Conservation (phyloP, 345 rosid genomes). For the Gossypium ekmanianum region DNA sequence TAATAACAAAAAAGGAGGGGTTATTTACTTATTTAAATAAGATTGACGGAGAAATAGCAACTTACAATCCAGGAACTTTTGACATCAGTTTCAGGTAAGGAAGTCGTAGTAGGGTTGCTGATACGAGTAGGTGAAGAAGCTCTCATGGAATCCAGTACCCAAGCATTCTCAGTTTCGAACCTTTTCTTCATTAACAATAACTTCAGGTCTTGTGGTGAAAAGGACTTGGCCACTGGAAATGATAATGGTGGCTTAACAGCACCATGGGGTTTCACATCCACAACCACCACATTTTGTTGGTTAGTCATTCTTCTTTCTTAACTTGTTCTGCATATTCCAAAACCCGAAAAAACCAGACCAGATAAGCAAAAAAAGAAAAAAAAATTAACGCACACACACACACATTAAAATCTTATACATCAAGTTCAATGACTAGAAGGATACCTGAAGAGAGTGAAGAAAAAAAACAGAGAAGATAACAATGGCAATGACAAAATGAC, state of each 20-base stretch:
- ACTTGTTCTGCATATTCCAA: background rate
- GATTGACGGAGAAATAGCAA: background rate
- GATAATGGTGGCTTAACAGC: conserved; percentile 37
- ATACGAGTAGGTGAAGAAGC: conserved; percentile 80
- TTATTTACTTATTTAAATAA: background rate
- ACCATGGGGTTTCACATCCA: conserved; percentile 38
- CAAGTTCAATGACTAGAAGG: background rate
- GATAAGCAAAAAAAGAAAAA: background rate
- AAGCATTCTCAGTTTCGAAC: conserved; percentile 46
- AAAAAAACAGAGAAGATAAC: conserved; percentile 16
- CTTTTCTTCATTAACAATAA: conserved; percentile 32
- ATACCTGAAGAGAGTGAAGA: background rate
- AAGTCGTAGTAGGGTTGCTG: conserved; percentile 37
- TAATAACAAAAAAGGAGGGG: background rate
- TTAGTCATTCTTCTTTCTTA: conserved; percentile 46
- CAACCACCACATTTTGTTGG: conserved; percentile 60
- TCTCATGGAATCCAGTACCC: conserved; percentile 75
- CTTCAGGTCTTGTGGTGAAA: conserved; percentile 30
- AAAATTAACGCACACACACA: background rate
- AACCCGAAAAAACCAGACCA: conserved; percentile 1
- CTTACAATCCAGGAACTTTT: conserved; percentile 68
- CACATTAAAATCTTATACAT: background rate
- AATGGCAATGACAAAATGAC: background rate
- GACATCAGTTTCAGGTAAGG: conserved; percentile 33
- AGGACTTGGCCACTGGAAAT: conserved; percentile 28